phyloP scores from a whole-genome alignment of 176 grass and related monocot genomes.

The Hyparrhenia diplandra region DNA sequence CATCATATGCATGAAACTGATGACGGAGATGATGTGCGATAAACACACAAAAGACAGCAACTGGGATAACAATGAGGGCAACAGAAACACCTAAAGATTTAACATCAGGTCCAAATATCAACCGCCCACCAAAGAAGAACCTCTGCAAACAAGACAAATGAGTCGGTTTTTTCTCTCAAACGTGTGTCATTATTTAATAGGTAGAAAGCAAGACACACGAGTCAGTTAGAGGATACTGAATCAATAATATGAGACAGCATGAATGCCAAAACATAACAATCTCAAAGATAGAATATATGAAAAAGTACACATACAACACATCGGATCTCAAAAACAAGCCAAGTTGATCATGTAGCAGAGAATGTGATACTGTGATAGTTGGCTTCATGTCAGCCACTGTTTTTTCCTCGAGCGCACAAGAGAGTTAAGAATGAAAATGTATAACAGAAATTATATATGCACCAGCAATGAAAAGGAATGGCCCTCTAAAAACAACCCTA shows the following conservation, averaged over 20 bases:
- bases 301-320: not conserved
- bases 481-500: not conserved
- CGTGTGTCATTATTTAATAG: not conserved
- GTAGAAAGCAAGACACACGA: not conserved
- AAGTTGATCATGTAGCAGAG: not conserved
- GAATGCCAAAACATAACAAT: conserved; percentile 13
- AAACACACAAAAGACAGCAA: conserved; percentile 72
- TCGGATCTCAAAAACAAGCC: not conserved
- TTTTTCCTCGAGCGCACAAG: not conserved
- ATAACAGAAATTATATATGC: not conserved
- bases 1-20: conserved; percentile 60
- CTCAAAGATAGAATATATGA: not conserved
- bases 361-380: not conserved
- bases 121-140: conserved; percentile 62
- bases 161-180: not conserved
- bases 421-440: not conserved
- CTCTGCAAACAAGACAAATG: conserved; percentile 44
- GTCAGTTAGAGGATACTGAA: conserved; percentile 1
- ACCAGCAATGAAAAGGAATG: not conserved
- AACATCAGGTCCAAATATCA: conserved; percentile 90
- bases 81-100: conserved; percentile 62
- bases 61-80: conserved; percentile 61
- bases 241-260: conserved; percentile 7
- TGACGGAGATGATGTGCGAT: conserved; percentile 64
- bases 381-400: not conserved